phyloP scores from a whole-genome alignment of 805 yeast species.

The Barnettozyma salicaria region DNA sequence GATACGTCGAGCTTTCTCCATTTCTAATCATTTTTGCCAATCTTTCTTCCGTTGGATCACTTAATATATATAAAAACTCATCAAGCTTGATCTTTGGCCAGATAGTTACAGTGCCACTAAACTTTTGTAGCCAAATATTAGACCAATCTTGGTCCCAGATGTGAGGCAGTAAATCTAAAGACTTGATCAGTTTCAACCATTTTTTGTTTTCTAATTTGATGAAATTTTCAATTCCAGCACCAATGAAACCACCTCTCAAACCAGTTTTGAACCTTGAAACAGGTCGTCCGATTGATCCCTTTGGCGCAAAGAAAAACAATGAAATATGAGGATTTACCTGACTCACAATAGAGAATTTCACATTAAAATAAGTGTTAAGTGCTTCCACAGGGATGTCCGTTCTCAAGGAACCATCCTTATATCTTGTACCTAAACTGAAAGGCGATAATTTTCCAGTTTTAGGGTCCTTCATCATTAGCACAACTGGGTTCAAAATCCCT shows the following conservation, averaged over 20 bases:
- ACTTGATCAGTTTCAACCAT: conserved; percentile 63
- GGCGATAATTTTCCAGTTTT: conserved; percentile 42
- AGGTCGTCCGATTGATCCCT: conserved; percentile 77
- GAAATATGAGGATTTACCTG: conserved; percentile 82
- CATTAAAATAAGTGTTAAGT: conserved; percentile 68
- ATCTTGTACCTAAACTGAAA: conserved; percentile 62
- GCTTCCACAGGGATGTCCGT: conserved; percentile 77
- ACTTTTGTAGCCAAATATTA: conserved; percentile 64
- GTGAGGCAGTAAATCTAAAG: conserved; percentile 61
- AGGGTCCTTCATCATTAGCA: conserved; percentile 60
- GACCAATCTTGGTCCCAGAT: conserved; percentile 77
- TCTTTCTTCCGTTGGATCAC: conserved; percentile 60
- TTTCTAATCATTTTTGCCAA: conserved; percentile 48
- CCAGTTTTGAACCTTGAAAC: conserved; percentile 55
- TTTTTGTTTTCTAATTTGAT: conserved; percentile 69
- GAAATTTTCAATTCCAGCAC: conserved; percentile 64
- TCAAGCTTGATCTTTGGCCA: conserved; percentile 60
- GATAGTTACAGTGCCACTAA: conserved; percentile 69
- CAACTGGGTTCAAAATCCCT: conserved; percentile 74
- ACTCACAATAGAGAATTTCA: conserved; percentile 68
- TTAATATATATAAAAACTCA: conserved; percentile 58
- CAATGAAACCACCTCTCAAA: conserved; percentile 71
- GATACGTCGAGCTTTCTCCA: conserved; percentile 63
- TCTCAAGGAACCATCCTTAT: conserved; percentile 75
- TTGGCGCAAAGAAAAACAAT: conserved; percentile 68